Conservation (phyloP, 163 green algal genomes). For the Chlorella variabilis region DNA sequence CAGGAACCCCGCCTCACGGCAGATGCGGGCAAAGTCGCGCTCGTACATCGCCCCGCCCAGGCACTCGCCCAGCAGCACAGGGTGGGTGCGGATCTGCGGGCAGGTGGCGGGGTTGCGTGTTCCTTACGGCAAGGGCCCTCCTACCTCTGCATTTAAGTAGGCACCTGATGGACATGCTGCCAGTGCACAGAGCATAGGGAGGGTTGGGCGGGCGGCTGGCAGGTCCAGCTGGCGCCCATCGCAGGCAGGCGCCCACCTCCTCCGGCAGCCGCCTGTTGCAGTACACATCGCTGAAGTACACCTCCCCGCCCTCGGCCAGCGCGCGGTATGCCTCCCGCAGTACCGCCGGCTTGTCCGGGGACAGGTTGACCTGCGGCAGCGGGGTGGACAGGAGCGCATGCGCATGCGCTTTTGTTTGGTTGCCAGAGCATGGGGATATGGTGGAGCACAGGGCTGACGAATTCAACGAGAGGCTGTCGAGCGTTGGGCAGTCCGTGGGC, state of each 20-base stretch:
- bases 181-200: too few relatives aligned
- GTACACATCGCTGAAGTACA: slow-evolving; percentile 91
- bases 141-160: too few relatives aligned
- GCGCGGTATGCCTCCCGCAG: slow-evolving; percentile 80
- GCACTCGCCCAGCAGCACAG: slow-evolving; percentile 94
- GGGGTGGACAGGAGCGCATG: too few relatives aligned
- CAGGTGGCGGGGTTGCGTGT: not conserved
- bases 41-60: slow-evolving; percentile 91
- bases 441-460: too few relatives aligned
- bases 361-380: slow-evolving; percentile 82
- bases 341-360: slow-evolving; percentile 88
- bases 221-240: not conserved
- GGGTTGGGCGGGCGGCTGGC: not conserved
- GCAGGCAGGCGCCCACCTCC: slow-evolving; percentile 53
- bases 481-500: too few relatives aligned
- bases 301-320: slow-evolving; percentile 82
- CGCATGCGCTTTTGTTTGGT: not conserved
- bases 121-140: too few relatives aligned
- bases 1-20: slow-evolving; percentile 79
- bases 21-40: slow-evolving; percentile 89
- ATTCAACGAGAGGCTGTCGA: too few relatives aligned
- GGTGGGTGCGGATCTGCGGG: slow-evolving; percentile 33
- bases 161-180: too few relatives aligned
- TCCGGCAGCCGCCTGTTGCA: slow-evolving; percentile 69
- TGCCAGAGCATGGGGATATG: too few relatives aligned